These are phyloP conservation scores for Scutellaria galericulata DNA, from an alignment of 257 asterid species.

Conservation along the genomic window DNA sequence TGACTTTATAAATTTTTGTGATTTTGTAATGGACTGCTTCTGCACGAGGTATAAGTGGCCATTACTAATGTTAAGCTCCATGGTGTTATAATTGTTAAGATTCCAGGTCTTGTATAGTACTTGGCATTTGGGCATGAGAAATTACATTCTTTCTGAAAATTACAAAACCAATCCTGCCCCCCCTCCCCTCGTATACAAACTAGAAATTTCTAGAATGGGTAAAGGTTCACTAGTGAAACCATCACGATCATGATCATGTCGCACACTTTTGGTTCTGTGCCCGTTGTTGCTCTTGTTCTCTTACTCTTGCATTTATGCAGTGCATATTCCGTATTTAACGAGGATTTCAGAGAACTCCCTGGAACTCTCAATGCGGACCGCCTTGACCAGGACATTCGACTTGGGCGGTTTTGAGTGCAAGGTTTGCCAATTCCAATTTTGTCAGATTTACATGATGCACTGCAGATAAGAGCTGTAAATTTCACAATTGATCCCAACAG, in stretches of 20 bases:
- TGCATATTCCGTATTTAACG: constrained; percentile 93
- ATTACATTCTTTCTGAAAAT: not conserved
- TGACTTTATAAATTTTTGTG: not conserved
- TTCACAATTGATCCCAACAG: not conserved
- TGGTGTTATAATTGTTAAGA: not conserved
- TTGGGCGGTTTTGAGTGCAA: constrained; percentile 67
- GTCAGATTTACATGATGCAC: too few relatives aligned
- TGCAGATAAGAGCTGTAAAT: constrained; percentile 6
- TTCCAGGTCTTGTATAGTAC: not conserved
- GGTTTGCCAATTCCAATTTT: not conserved
- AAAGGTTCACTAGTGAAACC: not conserved
- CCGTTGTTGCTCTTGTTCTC: not conserved
- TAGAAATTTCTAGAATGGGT: not conserved
- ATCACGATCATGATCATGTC: not conserved
- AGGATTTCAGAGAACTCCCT: constrained; percentile 90
- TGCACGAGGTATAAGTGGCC: not conserved
- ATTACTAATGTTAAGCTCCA: not conserved
- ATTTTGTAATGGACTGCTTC: constrained; percentile 13
- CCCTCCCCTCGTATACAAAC: not conserved
- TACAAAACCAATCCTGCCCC: not conserved
- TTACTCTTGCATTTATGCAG: constrained; percentile 52
- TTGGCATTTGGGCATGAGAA: constrained; percentile 15
- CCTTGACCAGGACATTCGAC: constrained; percentile 84
- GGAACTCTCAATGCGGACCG: constrained; percentile 95
- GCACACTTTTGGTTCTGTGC: constrained; percentile 5